These are phyloP conservation scores for Sclerotinia spermophila DNA, from an alignment of 2,329 filamentous ascomycete genomes.

Conservation along the genomic window DNA sequence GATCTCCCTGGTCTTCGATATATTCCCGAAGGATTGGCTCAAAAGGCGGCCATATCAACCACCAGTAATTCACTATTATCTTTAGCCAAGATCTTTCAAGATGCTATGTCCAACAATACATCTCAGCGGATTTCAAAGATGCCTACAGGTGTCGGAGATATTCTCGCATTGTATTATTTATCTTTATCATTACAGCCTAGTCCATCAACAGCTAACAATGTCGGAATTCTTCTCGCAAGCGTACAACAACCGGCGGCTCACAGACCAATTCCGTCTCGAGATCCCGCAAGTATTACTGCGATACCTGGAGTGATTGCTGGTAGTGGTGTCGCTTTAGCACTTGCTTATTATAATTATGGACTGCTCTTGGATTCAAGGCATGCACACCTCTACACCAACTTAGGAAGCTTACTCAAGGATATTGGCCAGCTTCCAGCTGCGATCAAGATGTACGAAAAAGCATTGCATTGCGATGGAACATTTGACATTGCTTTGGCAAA, in stretches of 20 bases:
- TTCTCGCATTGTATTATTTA: conserved; percentile 90
- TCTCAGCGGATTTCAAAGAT: conserved; percentile 52
- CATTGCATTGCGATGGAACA: conserved; percentile 84
- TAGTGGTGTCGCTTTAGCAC: conserved; percentile 80
- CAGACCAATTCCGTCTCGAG: conserved; percentile 34
- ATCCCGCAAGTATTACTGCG: conserved; percentile 40
- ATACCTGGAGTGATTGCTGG: conserved; percentile 80
- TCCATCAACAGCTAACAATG: conserved; percentile 96
- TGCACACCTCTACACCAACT: conserved; percentile 93
- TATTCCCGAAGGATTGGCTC: conserved; percentile 66
- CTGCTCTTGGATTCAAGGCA: conserved; percentile 81
- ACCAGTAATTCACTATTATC: conserved; percentile 95
- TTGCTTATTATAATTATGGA: conserved; percentile 95
- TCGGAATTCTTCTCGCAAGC: conserved; percentile 92
- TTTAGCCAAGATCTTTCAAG: conserved; percentile 95
- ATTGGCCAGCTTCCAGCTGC: conserved; percentile 89
- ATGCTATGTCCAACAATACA: conserved; percentile 71
- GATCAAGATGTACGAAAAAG: conserved; percentile 95
- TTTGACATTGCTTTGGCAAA: conserved; percentile 98
- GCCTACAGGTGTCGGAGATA: conserved; percentile 80
- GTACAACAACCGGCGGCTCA: conserved; percentile 66
- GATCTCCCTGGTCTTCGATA: conserved; percentile 75
- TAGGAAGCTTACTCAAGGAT: conserved; percentile 92
- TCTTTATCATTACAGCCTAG: conserved; percentile 93
- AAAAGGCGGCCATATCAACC: conserved; percentile 80